Percentiles rank a stretch among this genome's conserved stretches.
These are phyloP conservation scores for Tuber umbilicatum DNA, from an alignment of 495 filamentous ascomycete genomes.

Conservation along the genomic window DNA sequence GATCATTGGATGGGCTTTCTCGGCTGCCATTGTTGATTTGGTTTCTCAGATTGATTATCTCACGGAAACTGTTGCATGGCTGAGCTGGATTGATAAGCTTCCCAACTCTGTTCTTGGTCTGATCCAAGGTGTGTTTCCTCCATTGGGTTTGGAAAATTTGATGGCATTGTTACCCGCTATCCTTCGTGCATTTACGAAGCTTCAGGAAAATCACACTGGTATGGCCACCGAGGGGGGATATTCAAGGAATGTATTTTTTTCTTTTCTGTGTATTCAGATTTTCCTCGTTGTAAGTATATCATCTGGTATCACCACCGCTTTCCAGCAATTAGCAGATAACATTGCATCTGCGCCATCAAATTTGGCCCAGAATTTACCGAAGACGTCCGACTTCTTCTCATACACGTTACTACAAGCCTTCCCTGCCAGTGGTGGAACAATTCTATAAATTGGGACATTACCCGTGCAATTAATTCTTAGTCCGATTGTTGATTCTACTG, in stretches of 20 bases:
- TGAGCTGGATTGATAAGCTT: constrained; percentile 60
- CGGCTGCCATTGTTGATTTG: constrained; percentile 78
- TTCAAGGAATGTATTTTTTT: constrained; percentile 93
- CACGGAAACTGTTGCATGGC: constrained; percentile 57
- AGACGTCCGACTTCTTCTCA: constrained; percentile 94
- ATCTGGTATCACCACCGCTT: constrained; percentile 61
- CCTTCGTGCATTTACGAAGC: constrained; percentile 62
- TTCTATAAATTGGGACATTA: constrained; percentile 72
- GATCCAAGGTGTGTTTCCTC: constrained; percentile 84
- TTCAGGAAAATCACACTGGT: constrained; percentile 78
- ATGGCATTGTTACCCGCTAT: constrained; percentile 79
- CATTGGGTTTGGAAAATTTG: constrained; percentile 66
- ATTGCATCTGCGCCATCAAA: constrained; percentile 55
- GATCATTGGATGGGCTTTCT: constrained; percentile 84
- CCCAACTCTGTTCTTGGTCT: constrained; percentile 62
- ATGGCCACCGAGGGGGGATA: constrained; percentile 68
- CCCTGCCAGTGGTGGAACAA: constrained; percentile 77
- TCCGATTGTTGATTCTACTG: constrained; percentile 75
- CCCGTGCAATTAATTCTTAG: constrained; percentile 73
- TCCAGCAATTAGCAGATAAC: constrained; percentile 58
- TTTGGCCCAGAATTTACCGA: constrained; percentile 77
- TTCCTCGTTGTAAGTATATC: constrained; percentile 89
- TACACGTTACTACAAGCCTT: constrained; percentile 94
- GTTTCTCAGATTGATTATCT: constrained; percentile 69
- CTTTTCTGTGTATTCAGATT: constrained; percentile 89